phyloP scores from a whole-genome alignment of 2,329 filamentous ascomycete genomes.

The Dactylonectria macrodidyma region DNA sequence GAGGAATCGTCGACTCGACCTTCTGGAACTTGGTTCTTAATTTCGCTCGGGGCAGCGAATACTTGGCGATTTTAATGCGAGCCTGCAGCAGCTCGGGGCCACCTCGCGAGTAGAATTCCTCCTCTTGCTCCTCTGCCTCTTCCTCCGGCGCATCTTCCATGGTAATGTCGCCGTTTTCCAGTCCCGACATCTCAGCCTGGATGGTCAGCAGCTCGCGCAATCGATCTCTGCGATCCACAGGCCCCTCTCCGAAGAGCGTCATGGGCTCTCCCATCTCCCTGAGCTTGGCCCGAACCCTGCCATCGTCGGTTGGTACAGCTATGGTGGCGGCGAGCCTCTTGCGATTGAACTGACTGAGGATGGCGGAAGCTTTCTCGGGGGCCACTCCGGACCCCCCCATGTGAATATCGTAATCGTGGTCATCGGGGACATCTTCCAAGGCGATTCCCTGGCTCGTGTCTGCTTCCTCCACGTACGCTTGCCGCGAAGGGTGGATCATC shows the following conservation, averaged over 20 bases:
- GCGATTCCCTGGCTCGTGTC: conserved; percentile 68
- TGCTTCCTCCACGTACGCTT: conserved; percentile 94
- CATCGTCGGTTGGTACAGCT: conserved; percentile 94
- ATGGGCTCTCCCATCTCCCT: conserved; percentile 93
- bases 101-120: conserved; percentile 96
- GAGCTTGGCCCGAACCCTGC: conserved; percentile 83
- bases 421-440: conserved; percentile 69
- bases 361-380: conserved; percentile 86
- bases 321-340: conserved; percentile 91
- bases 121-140: conserved; percentile 81
- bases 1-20: conserved; percentile 84
- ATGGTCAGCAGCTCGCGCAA: conserved; percentile 85
- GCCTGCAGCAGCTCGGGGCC: conserved; percentile 81
- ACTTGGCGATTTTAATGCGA: conserved; percentile 84
- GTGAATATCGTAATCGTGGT: conserved; percentile 89
- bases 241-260: conserved; percentile 93
- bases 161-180: conserved; percentile 70
- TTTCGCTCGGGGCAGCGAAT: conserved; percentile 87
- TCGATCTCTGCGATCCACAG: conserved; percentile 87
- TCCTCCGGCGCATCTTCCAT: conserved; percentile 74
- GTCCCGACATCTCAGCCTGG: conserved; percentile 74
- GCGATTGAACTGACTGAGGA: conserved; percentile 90
- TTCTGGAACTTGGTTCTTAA: conserved; percentile 83
- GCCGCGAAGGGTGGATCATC: conserved; percentile 88
- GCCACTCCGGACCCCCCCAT: conserved; percentile 75